phyloP scores from a whole-genome alignment of 2,329 filamentous ascomycete species.

The Verticillium longisporum region DNA sequence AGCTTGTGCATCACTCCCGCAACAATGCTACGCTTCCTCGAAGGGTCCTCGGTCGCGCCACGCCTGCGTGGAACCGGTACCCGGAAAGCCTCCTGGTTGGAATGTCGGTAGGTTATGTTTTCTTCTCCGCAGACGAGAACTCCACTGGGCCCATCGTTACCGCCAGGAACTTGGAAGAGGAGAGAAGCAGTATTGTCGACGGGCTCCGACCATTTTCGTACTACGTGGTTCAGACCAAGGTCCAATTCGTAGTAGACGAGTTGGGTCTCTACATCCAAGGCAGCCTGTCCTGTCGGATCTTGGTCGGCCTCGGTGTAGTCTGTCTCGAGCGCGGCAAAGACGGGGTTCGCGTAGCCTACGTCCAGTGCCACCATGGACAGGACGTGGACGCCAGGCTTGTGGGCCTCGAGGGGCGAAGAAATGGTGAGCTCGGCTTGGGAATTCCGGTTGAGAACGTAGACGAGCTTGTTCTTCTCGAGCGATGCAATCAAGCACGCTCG shows the following conservation, averaged over 20 bases:
- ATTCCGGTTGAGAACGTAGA: constrained; percentile 96
- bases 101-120: constrained; percentile 94
- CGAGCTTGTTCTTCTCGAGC: constrained; percentile 97
- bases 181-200: constrained; percentile 86
- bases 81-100: constrained; percentile 83
- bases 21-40: constrained; percentile 80
- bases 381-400: constrained; percentile 86
- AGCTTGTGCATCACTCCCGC: constrained; percentile 94
- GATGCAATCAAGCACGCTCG: constrained; percentile 91
- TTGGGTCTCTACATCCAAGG: constrained; percentile 76
- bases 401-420: constrained; percentile 92
- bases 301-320: constrained; percentile 90
- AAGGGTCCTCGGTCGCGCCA: constrained; percentile 85
- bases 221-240: constrained; percentile 92
- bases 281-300: constrained; percentile 78
- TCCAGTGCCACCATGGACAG: constrained; percentile 84
- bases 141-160: constrained; percentile 87
- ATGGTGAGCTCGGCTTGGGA: constrained; percentile 92
- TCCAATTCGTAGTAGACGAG: constrained; percentile 98
- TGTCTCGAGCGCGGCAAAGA: constrained; percentile 91
- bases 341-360: constrained; percentile 93
- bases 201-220: constrained; percentile 90
- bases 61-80: constrained; percentile 82
- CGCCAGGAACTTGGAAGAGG: constrained; percentile 92
- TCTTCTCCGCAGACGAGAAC: constrained; percentile 93